Base-by-base conservation (phyloP, 2,329 filamentous ascomycete species). In the Phaeosphaeriaceae sp. region DNA sequence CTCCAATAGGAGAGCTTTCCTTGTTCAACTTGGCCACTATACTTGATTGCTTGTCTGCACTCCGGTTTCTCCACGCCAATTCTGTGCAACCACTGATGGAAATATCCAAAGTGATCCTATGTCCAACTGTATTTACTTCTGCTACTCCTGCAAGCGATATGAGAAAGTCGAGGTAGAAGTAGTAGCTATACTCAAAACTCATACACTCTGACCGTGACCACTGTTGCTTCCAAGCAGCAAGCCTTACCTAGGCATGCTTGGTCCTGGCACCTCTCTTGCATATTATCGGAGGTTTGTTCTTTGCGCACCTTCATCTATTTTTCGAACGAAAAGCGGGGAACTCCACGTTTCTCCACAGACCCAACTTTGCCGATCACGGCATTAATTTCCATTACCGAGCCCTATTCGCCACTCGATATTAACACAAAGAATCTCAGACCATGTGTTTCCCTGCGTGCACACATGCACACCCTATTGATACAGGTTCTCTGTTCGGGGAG, bases 271-370 rank as follows among this genome's bases (percentile, higher is more conserved):
- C 15, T 12, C 16, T 7, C 9, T 9, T 13, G 35, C 16, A 37
- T 18, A 37, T 37, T 37, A 12, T 33, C 37, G 48, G 42, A 42
- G 20, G 26, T 42, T 42, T 42, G 23, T 42, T 37, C 13, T 11
- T 20, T 39, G 37, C 40, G 18, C 40, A 33, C n/a, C 6, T 33
- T 46, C 43, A 36, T 33, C 18, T 46, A 44, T 35, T 46, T 29
- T 33, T 36, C 30, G 33, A 46, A 26, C 30, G 28, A 28, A 50
- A 54, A 48, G 50, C 53, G 53, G 56, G 54, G 56, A 54, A 59
- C 18, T 41, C 48, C 53, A 44, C 47, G 46, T 46, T 54, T 48
- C 51, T 40, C 51, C 56, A 57, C 46, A 42, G 16, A 23, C 46
- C 23, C 17, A 35, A 33, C 33, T 33, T 46, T 43, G 38, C 48